Conservation (phyloP, 1,284 basidiomycete species). For the Heterobasidion parviporum region DNA sequence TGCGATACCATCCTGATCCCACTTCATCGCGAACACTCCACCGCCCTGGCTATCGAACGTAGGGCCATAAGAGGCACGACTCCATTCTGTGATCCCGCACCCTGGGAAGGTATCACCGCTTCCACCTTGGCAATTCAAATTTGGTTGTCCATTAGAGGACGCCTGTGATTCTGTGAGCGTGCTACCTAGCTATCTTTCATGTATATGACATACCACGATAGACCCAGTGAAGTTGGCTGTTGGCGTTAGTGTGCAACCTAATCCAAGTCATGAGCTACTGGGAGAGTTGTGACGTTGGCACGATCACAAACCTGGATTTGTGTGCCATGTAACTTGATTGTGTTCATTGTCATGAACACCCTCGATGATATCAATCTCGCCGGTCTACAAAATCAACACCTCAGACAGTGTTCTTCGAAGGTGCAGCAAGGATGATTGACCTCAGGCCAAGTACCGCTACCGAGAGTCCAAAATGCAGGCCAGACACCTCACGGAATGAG, state of each 20-base stretch:
- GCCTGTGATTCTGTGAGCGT: conserved; percentile 32
- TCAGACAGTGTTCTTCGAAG: neutral
- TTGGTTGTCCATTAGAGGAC: conserved; percentile 32
- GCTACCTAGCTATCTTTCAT: conserved; percentile 36
- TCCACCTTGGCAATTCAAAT: conserved; percentile 19
- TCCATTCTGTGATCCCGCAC: conserved; percentile 61
- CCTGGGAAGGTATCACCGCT: neutral
- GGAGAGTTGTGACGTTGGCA: neutral
- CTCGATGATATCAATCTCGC: conserved; percentile 79
- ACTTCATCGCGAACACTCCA: conserved; percentile 75
- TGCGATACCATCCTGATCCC: conserved; percentile 66
- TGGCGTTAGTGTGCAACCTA: conserved; percentile 37
- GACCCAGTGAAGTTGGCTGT: conserved; percentile 49
- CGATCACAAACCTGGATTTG: conserved; percentile 10
- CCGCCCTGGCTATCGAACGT: conserved; percentile 65
- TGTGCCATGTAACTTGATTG: conserved; percentile 57
- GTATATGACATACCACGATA: conserved; percentile 28
- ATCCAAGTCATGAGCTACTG: neutral
- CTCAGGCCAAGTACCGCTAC: neutral
- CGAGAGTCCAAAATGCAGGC: neutral
- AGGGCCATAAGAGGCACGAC: conserved; percentile 62
- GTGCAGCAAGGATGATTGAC: neutral
- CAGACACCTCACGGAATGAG: neutral
- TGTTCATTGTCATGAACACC: conserved; percentile 67
- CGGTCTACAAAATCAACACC: conserved; percentile 31